Conservation (phyloP, 2,329 filamentous ascomycete genomes). For the Cadophora luteo-olivacea region DNA sequence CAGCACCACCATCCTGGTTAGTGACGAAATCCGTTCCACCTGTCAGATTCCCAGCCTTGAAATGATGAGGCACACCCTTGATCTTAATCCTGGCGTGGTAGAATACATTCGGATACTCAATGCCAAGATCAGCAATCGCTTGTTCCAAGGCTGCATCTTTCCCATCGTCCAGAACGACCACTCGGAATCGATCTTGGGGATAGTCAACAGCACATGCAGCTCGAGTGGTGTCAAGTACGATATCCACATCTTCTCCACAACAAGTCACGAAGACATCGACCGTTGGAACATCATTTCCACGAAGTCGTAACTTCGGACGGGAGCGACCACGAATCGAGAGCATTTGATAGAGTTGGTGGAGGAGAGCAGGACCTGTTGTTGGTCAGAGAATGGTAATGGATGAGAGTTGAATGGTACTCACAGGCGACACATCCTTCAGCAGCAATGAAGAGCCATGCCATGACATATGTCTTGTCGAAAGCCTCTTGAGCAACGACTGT, state of each 20-base stretch:
- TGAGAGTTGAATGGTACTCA: no score
- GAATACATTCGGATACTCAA: slow-evolving; percentile 55
- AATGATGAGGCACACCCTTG: slow-evolving; percentile 43
- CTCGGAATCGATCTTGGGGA: slow-evolving; percentile 57
- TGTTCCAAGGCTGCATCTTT: slow-evolving; percentile 51
- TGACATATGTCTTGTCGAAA: no score
- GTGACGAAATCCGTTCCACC: no score
- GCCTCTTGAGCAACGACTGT: no score
- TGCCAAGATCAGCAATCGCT: slow-evolving; percentile 48
- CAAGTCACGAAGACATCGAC: slow-evolving; percentile 64
- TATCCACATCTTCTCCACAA: slow-evolving; percentile 61
- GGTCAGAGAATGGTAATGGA: no score
- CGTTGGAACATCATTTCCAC: slow-evolving; percentile 52
- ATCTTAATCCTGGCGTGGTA: slow-evolving; percentile 53
- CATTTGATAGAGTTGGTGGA: no score
- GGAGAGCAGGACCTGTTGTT: no score
- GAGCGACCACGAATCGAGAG: no score
- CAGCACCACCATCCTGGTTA: slow-evolving; percentile 58
- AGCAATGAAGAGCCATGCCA: no score
- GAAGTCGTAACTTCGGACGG: no score
- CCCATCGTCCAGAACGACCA: slow-evolving; percentile 63
- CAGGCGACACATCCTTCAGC: no score
- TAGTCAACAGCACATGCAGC: slow-evolving; percentile 62
- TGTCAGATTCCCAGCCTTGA: slow-evolving; percentile 68
- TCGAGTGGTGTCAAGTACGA: slow-evolving; percentile 63